Conservation (phyloP, 148 eudicot species). For the Spergularia marina region DNA sequence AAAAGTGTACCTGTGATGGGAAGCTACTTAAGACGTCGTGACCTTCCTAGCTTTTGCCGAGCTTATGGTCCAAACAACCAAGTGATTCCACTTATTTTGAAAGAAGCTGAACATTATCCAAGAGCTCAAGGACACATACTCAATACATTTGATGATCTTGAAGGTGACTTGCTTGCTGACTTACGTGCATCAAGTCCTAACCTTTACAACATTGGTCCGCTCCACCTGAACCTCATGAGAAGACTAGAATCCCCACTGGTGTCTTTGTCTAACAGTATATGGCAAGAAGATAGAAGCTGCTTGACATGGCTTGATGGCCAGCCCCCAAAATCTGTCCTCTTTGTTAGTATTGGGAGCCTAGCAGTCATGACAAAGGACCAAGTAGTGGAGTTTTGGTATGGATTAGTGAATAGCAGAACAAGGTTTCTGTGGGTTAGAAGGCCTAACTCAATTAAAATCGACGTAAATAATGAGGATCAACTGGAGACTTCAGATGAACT, state of each 20-base stretch:
- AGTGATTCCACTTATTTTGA: constrained; percentile 4
- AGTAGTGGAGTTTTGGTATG: constrained; percentile 31
- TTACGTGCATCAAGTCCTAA: constrained; percentile 26
- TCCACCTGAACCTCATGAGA: constrained; percentile 24
- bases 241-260: neutral
- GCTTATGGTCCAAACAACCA: constrained; percentile 10
- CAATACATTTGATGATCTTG: constrained; percentile 35
- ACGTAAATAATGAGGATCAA: neutral
- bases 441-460: constrained; percentile 18
- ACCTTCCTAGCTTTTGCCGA: constrained; percentile 37
- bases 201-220: constrained; percentile 33
- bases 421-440: constrained; percentile 35
- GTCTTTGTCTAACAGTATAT: constrained; percentile 21
- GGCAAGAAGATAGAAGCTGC: constrained; percentile 32
- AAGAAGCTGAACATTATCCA: constrained; percentile 15
- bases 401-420: constrained; percentile 21
- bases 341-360: constrained; percentile 38
- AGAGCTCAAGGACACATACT: constrained; percentile 38
- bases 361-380: constrained; percentile 32
- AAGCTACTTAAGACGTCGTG: constrained; percentile 32
- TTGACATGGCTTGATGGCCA: constrained; percentile 37
- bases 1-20: constrained; percentile 33
- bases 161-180: constrained; percentile 26
- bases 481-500: constrained; percentile 1
- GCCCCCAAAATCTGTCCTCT: constrained; percentile 29